phyloP scores from a whole-genome alignment of 2,329 filamentous ascomycete genomes.

The Fonsecaea monophora region DNA sequence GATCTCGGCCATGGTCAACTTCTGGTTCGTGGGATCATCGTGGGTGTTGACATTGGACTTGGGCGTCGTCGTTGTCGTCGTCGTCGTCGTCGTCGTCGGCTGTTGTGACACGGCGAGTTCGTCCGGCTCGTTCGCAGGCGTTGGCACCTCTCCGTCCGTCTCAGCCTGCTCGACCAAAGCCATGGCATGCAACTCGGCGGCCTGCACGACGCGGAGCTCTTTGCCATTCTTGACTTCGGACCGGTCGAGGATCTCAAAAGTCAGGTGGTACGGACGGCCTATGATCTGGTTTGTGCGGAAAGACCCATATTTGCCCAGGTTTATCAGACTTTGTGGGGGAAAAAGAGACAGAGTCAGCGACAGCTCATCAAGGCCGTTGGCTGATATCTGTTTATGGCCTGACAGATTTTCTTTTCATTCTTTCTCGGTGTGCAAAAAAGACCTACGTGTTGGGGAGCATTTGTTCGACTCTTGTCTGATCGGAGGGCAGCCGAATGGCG shows the following conservation, averaged over 20 bases:
- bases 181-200: slow-evolving; percentile 83
- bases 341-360: slow-evolving; percentile 39
- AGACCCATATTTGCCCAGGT: slow-evolving; percentile 88
- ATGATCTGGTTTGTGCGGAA: slow-evolving; percentile 90
- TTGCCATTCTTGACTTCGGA: slow-evolving; percentile 68
- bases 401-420: slow-evolving; percentile 9
- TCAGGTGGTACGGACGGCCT: slow-evolving; percentile 88
- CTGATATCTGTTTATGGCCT: slow-evolving; percentile 38
- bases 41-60: slow-evolving; percentile 67
- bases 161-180: slow-evolving; percentile 63
- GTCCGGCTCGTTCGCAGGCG: slow-evolving; percentile 42
- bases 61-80: neutral
- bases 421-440: slow-evolving; percentile 42
- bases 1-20: slow-evolving; percentile 73
- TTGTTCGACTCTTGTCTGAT: slow-evolving; percentile 63
- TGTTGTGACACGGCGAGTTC: slow-evolving; percentile 52
- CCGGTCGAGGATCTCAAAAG: slow-evolving; percentile 84
- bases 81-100: slow-evolving; percentile 14
- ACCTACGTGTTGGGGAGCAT: slow-evolving; percentile 70
- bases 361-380: slow-evolving; percentile 34
- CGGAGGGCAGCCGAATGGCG: slow-evolving; percentile 64
- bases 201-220: slow-evolving; percentile 75
- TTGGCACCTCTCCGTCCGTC: slow-evolving; percentile 44
- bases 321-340: slow-evolving; percentile 70
- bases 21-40: slow-evolving; percentile 73